Evolutionary conservation across 345 rosid species (phyloP).

Genomic region (Gossypium stocksii): DNA sequence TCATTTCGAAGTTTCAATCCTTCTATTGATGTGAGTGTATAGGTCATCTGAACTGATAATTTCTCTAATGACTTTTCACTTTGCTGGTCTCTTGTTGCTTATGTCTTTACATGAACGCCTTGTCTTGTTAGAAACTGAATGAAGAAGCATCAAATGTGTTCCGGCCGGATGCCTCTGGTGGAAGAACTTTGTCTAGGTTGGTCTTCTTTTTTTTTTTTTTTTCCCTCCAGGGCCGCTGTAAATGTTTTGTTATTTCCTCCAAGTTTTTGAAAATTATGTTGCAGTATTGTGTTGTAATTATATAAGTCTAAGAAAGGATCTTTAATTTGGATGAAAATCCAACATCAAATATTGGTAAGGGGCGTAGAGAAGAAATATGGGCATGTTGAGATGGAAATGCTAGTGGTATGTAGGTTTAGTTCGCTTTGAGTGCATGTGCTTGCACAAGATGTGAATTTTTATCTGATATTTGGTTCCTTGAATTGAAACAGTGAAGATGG

Average conservation of each 20-base stretch:
- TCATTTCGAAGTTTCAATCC: slow-evolving; percentile 94
- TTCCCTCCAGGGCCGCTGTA: not conserved
- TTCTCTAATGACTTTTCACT: slow-evolving; percentile 15
- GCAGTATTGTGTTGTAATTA: not conserved
- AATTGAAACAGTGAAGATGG: slow-evolving; percentile 39
- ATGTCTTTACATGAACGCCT: slow-evolving; percentile 22
- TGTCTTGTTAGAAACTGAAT: slow-evolving; percentile 69
- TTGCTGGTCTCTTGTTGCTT: slow-evolving; percentile 19
- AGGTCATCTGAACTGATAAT: slow-evolving; percentile 13
- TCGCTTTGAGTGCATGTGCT: not conserved
- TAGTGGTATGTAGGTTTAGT: not conserved
- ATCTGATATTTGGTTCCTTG: not conserved
- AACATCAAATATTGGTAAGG: not conserved
- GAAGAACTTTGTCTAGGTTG: slow-evolving; percentile 44
- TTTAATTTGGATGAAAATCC: not conserved
- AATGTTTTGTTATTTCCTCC: not conserved
- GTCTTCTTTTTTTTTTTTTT: slow-evolving; percentile 3
- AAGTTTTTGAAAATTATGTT: not conserved
- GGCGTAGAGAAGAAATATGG: not conserved
- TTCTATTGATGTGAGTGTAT: slow-evolving; percentile 75
- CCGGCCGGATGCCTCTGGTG: slow-evolving; percentile 39
- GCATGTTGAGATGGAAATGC: not conserved
- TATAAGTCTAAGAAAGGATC: not conserved
- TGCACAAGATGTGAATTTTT: not conserved
- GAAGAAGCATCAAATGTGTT: slow-evolving; percentile 40